Evolutionary conservation across 225 moss, liverwort and hornwort genomes (phyloP), one percentile per base, ranked within the genome.

Genomic region (Climacium dendroides): DNA sequence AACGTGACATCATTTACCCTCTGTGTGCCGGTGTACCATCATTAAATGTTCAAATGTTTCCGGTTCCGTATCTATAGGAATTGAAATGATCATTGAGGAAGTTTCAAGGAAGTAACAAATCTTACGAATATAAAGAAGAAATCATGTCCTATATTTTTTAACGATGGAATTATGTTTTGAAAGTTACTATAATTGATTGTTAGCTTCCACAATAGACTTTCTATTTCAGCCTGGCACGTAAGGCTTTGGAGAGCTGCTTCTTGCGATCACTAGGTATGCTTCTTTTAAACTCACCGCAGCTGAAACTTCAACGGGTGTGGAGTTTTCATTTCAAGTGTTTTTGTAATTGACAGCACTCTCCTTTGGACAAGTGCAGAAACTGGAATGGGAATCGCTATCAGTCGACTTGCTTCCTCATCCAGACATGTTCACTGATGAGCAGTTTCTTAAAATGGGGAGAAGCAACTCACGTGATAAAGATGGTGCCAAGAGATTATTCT

Each of bases 391-490:
- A 72, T 98, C 96, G 52, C 86, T 98, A 64, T 96, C 97, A 83
- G 93, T 97, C 35, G 98, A 98, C 89, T 91, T 98, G 85, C 98
- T 98, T 90, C 98, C 98, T 85, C 98, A 98, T 91, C 98, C 98
- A 84, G 97, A 98, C 93, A 98, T 98, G 98, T 98, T 98, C 87
- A 92, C 94, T 76, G 98, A 98, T 92, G 98, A 97, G 52, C 92
- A 91, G 62, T 87, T 98, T 53, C 93, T 91, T 65, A 93, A 93
- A 81, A 91, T 96, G 87, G 94, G 94, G 74, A 86, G 87, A 87
- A 95, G 91, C 54, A 87, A 94, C 81, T 92, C 95, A 74, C 96
- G 97, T 70, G 98, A 97, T 90, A 93, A 96, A 89, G 96, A 93
- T 80, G 98, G 98, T 88, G 97, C 93, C 34, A 96, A 91, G 87